Conservation (phyloP, 495 filamentous ascomycete genomes). For the Pseudoneurospora amorphoporcata region DNA sequence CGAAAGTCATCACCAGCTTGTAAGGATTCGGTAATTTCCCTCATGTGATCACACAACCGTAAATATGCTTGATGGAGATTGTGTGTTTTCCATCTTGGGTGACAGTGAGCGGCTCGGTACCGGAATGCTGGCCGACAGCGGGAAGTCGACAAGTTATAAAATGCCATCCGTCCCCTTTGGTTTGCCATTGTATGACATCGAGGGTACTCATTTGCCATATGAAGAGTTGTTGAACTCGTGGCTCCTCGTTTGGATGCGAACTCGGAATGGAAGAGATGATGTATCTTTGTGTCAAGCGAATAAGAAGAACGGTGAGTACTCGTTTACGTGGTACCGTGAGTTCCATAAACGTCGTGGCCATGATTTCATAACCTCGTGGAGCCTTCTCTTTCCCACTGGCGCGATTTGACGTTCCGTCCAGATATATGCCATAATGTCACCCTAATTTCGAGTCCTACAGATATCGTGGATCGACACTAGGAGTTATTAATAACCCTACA, state of each 20-base stretch:
- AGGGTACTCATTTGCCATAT: background rate
- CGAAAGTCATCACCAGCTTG: background rate
- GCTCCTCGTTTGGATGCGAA: background rate
- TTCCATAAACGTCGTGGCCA: background rate
- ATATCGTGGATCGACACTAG: background rate
- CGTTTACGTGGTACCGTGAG: background rate
- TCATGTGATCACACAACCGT: background rate
- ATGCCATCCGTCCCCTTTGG: background rate
- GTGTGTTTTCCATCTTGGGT: background rate
- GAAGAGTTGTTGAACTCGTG: background rate
- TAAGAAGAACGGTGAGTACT: background rate
- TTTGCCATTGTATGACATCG: background rate
- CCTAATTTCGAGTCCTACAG: background rate
- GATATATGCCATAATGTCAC: background rate
- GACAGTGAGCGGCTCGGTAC: background rate
- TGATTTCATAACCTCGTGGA: background rate
- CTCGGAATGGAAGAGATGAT: background rate
- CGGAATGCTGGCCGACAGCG: background rate
- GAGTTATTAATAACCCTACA: background rate
- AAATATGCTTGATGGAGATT: background rate
- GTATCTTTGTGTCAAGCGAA: background rate
- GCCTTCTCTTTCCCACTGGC: background rate
- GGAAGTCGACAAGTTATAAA: background rate
- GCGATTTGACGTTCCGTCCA: background rate
- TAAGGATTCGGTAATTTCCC: background rate